These are phyloP conservation scores for Euphorbia tirucalli DNA, from an alignment of 345 rosid species.

Conservation along the genomic window DNA sequence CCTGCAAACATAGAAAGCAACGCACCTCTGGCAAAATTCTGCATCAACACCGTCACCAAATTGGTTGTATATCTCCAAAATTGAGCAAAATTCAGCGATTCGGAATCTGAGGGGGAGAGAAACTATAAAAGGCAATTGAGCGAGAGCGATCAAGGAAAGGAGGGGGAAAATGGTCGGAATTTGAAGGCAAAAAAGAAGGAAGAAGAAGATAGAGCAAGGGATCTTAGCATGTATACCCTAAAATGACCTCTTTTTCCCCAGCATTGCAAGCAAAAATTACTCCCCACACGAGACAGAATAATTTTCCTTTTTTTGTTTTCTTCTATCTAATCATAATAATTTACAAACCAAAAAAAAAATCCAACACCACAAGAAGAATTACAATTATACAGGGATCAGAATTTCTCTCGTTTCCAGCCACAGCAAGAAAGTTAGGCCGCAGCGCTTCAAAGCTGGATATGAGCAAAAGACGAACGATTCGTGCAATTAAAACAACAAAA, in stretches of 20 bases:
- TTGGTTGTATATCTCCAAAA: conserved; percentile 28
- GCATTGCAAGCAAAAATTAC: conserved; percentile 44
- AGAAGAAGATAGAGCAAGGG: conserved; percentile 29
- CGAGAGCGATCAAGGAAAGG: conserved; percentile 2
- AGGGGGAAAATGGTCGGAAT: conserved; percentile 1
- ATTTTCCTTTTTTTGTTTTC: conserved; percentile 27
- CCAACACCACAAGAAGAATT: background rate
- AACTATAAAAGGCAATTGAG: conserved; percentile 13
- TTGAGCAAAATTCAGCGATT: conserved; percentile 12
- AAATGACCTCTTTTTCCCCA: conserved; percentile 24
- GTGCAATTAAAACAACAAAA: background rate
- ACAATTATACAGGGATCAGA: background rate
- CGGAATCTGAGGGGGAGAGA: conserved; percentile 9
- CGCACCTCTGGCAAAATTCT: conserved; percentile 28
- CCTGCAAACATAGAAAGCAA: conserved; percentile 24
- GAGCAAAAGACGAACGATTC: too few species aligned
- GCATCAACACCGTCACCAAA: conserved; percentile 21
- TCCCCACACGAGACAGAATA: conserved; percentile 31
- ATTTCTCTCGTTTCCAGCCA: conserved; percentile 17
- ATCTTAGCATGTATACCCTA: conserved; percentile 41
- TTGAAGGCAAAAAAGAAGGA: conserved; percentile 27
- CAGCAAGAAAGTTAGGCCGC: background rate
- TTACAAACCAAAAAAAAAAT: background rate
- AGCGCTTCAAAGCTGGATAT: too few species aligned
- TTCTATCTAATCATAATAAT: conserved; percentile 37